These are phyloP conservation scores for Diaporthe amygdali DNA, from an alignment of 2,329 filamentous ascomycete genomes.

Conservation along the genomic window DNA sequence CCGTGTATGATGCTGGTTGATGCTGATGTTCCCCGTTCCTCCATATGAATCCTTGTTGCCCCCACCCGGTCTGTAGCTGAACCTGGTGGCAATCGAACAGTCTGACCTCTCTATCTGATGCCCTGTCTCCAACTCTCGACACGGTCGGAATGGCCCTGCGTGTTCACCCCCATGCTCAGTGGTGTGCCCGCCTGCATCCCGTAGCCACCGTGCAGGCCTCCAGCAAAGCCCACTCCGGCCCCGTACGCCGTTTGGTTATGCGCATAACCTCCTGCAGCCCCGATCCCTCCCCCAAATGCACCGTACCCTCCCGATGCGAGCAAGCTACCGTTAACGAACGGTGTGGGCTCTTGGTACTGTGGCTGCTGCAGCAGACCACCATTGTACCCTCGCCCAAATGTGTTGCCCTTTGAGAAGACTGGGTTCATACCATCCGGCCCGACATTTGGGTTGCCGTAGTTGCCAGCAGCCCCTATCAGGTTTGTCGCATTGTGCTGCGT, in stretches of 20 bases:
- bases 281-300: conserved; percentile 20
- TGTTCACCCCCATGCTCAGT: conserved; percentile 18
- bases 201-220: conserved; percentile 25
- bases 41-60: not conserved
- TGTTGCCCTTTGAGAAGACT: conserved; percentile 14
- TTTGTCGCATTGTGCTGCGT: conserved; percentile 14
- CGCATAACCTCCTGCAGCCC: conserved; percentile 16
- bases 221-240: conserved; percentile 14
- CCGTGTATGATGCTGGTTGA: not conserved
- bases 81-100: not conserved
- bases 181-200: conserved; percentile 26
- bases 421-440: conserved; percentile 22
- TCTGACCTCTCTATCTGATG: conserved; percentile 26
- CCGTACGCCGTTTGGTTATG: conserved; percentile 24
- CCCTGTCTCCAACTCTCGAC: conserved; percentile 42
- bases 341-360: conserved; percentile 20
- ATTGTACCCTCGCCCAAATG: conserved; percentile 21
- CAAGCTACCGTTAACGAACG: conserved; percentile 23
- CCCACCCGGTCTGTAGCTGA: not conserved
- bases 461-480: conserved; percentile 24
- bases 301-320: conserved; percentile 13
- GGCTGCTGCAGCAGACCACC: conserved; percentile 23
- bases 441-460: conserved; percentile 18
- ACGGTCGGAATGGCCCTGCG: conserved; percentile 34
- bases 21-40: not conserved